phyloP scores from a whole-genome alignment of 345 rosid genomes.

The Cardamine chenopodiifolia region DNA sequence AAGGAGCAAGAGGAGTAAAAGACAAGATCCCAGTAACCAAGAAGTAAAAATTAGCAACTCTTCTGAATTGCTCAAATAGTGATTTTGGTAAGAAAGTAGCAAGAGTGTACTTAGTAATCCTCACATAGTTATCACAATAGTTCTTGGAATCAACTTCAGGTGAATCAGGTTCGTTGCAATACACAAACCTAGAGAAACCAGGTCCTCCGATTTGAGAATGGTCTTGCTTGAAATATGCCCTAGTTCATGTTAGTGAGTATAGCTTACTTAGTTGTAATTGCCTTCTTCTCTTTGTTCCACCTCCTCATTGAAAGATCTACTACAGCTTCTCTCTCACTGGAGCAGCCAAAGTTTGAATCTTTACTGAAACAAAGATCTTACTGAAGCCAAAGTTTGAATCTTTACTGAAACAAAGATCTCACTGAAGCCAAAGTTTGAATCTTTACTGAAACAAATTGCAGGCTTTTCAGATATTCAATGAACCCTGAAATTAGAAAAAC shows the following conservation, averaged over 20 bases:
- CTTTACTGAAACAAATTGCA: constrained; percentile 26
- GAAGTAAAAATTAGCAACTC: constrained; percentile 93
- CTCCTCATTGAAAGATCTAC: constrained; percentile 52
- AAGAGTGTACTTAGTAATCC: constrained; percentile 74
- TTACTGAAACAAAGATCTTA: background rate
- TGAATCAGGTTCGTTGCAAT: constrained; percentile 74
- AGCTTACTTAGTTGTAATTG: constrained; percentile 71
- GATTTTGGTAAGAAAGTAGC: constrained; percentile 89
- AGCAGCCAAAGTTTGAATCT: constrained; percentile 23
- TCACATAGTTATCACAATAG: constrained; percentile 65
- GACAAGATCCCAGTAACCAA: constrained; percentile 70
- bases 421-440: constrained; percentile 18
- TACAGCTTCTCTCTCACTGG: background rate
- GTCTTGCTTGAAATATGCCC: constrained; percentile 62
- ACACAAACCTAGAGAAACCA: constrained; percentile 82
- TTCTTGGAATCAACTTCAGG: constrained; percentile 57
- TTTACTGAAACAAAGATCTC: constrained; percentile 5
- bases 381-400: constrained; percentile 12
- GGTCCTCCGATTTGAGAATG: constrained; percentile 79
- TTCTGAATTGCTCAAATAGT: constrained; percentile 92
- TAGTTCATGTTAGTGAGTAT: constrained; percentile 60
- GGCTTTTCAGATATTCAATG: constrained; percentile 24
- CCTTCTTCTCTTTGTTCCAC: constrained; percentile 45
- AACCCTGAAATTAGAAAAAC: constrained; percentile 14
- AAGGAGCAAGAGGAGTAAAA: constrained; percentile 79